A percentile compares a stretch with the other conserved stretches of the same genome.
phyloP scores from a whole-genome alignment of 2,329 filamentous ascomycete species.

The Clarireedia paspali region DNA sequence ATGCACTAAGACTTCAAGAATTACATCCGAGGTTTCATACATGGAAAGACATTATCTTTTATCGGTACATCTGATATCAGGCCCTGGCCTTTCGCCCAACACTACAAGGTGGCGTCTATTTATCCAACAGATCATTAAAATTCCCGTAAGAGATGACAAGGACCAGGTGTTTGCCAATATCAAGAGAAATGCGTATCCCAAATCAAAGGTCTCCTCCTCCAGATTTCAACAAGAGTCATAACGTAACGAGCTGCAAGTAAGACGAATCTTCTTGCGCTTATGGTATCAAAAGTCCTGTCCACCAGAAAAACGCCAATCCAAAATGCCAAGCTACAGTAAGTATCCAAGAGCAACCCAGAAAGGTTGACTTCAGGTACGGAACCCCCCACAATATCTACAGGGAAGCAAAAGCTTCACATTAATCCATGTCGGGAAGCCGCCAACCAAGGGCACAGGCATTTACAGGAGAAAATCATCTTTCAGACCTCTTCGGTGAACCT shows the following conservation, averaged over 20 bases:
- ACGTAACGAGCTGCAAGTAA: slow-evolving; percentile 17
- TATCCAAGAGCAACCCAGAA: slow-evolving; percentile 14
- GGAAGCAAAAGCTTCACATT: slow-evolving; percentile 20
- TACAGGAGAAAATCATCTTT: slow-evolving; percentile 18
- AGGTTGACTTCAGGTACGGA: background rate
- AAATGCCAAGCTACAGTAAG: slow-evolving; percentile 8
- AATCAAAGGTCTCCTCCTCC: background rate
- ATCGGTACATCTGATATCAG: slow-evolving; percentile 11
- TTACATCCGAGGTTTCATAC: background rate
- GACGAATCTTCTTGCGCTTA: slow-evolving; percentile 16
- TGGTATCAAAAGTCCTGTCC: slow-evolving; percentile 17
- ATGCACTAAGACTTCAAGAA: background rate
- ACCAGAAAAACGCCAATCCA: slow-evolving; percentile 23
- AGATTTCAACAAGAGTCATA: slow-evolving; percentile 9
- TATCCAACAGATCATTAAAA: slow-evolving; percentile 8
- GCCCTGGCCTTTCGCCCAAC: slow-evolving; percentile 6
- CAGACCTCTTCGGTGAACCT: slow-evolving; percentile 40
- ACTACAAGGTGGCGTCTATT: slow-evolving; percentile 13
- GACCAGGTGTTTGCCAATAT: slow-evolving; percentile 11
- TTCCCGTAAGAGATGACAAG: background rate
- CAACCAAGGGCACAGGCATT: slow-evolving; percentile 12
- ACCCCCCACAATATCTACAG: slow-evolving; percentile 16
- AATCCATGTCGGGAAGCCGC: slow-evolving; percentile 14
- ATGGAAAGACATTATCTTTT: slow-evolving; percentile 15
- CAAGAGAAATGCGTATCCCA: slow-evolving; percentile 11